Conservation (phyloP, 2,329 filamentous ascomycete species). For the Corynespora cassiicola region DNA sequence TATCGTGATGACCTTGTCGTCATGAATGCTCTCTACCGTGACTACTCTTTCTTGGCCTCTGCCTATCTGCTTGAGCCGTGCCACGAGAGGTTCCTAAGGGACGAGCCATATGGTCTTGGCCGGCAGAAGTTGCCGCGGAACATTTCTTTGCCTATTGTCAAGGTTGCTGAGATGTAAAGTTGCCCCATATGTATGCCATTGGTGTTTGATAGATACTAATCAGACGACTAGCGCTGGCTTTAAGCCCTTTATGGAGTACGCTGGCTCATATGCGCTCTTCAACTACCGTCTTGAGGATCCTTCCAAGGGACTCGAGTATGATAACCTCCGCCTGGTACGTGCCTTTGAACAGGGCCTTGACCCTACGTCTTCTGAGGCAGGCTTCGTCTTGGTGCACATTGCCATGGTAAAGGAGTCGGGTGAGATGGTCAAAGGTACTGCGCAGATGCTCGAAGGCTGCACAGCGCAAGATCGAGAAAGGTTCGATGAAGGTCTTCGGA, state of each 20-base stretch:
- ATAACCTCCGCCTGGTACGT: slow-evolving; percentile 80
- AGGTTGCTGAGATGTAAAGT: slow-evolving; percentile 85
- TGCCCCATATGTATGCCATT: background rate
- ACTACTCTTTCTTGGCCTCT: slow-evolving; percentile 90
- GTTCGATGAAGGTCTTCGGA: slow-evolving; percentile 63
- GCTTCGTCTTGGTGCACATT: slow-evolving; percentile 94
- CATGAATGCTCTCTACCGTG: slow-evolving; percentile 86
- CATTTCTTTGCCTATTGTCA: slow-evolving; percentile 81
- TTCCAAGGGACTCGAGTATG: slow-evolving; percentile 61
- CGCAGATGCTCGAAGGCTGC: slow-evolving; percentile 67
- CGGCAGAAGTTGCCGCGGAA: slow-evolving; percentile 74
- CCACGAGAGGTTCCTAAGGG: slow-evolving; percentile 72
- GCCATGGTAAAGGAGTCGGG: slow-evolving; percentile 93
- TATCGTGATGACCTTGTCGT: slow-evolving; percentile 74
- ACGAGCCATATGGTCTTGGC: slow-evolving; percentile 79
- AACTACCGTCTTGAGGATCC: slow-evolving; percentile 68
- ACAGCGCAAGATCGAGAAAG: slow-evolving; percentile 52
- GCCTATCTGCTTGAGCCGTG: slow-evolving; percentile 92
- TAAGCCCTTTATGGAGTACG: slow-evolving; percentile 91
- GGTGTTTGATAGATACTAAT: too few relatives aligned
- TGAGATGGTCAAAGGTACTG: slow-evolving; percentile 74
- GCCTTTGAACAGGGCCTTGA: slow-evolving; percentile 92
- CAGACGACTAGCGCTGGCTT: slow-evolving; percentile 71
- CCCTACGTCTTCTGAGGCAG: slow-evolving; percentile 85
- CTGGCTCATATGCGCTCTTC: slow-evolving; percentile 67